Percentiles rank a stretch among this genome's conserved stretches.
Conservation (phyloP, 495 filamentous ascomycete species). For the Hypomontagnella monticulosa region DNA sequence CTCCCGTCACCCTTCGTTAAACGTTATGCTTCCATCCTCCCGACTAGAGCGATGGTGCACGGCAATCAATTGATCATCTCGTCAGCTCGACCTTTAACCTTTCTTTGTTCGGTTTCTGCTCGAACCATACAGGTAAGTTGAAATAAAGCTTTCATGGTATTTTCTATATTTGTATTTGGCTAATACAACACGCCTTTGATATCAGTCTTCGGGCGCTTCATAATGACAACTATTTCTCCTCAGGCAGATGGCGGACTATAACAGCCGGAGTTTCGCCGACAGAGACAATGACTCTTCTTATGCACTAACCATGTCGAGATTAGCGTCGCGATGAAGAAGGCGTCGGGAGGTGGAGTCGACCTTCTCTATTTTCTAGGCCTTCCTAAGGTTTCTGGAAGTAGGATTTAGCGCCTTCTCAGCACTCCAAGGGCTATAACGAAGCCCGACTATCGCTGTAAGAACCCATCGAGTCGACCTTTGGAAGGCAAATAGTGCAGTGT, state of each 20-base stretch:
- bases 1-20: constrained; percentile 26
- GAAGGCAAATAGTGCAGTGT: constrained; percentile 2
- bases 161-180: constrained; percentile 4
- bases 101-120: not conserved
- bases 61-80: constrained; percentile 2
- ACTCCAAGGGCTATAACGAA: not conserved
- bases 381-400: constrained; percentile 20
- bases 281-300: not conserved
- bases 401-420: not conserved
- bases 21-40: constrained; percentile 33
- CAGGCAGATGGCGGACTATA: constrained; percentile 20
- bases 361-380: constrained; percentile 3
- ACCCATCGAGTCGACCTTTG: no score
- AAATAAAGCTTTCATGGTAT: not conserved
- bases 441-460: not conserved
- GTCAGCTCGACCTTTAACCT: not conserved
- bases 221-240: constrained; percentile 26
- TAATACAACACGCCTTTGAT: constrained; percentile 17
- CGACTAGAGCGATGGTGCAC: constrained; percentile 15
- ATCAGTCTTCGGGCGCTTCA: constrained; percentile 6
- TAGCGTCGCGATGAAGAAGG: not conserved
- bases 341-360: constrained; percentile 17
- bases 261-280: constrained; percentile 32
- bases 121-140: constrained; percentile 17
- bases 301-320: constrained; percentile 16